Evolutionary conservation across 352 stramenopile species (phyloP), one percentile per base, ranked within the genome.

Genomic region (Saprolegnia parasitica): DNA sequence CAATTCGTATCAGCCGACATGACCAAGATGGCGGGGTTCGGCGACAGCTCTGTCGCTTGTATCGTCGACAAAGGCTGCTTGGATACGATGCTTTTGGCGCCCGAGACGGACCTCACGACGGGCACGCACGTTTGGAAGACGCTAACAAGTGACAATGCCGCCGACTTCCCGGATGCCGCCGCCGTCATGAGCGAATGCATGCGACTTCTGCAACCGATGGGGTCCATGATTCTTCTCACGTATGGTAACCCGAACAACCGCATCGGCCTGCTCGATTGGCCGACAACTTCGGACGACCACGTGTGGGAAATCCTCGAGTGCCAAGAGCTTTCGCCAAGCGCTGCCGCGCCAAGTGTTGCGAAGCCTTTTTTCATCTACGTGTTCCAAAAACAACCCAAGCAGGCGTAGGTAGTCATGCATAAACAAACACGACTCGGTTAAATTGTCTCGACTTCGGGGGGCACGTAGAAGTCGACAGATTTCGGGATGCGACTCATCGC

Each of bases 381-480:
- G 65, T 72, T 73, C 73, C 76, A 76, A 62, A 86, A 86, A 56
- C 81, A 78, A 37, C 49, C 73, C n/a, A 54, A 16, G n/a, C 35
- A 35, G 29, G 29, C 29, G 5, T 35, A 35, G 5, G 29, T 35
- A 35, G 2, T 5, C 2, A 5, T 5, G 29, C 5, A 35, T 35
- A 35, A 6, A 6, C 29, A 35, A 6, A 6, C 29, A 35, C 29
- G 29, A 35, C 5, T 6, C 29, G 2, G 5, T 5, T 35, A 35
- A 35, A 35, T 35, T 35, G 29, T 35, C 29, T 83, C 70, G 18
- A 91, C 77, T n/a, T 72, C 61, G 35, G 20, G 63, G 2, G 86
- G 83, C 71, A 91, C 89, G 24, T 70, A 65, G 40, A 74, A 93
- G 89, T 67, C 82, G 78, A n/a, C 80, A 74, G 71, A 89, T 91